Base-by-base conservation (phyloP, 768 basidiomycete species). In the Psilocybe tampanensis region DNA sequence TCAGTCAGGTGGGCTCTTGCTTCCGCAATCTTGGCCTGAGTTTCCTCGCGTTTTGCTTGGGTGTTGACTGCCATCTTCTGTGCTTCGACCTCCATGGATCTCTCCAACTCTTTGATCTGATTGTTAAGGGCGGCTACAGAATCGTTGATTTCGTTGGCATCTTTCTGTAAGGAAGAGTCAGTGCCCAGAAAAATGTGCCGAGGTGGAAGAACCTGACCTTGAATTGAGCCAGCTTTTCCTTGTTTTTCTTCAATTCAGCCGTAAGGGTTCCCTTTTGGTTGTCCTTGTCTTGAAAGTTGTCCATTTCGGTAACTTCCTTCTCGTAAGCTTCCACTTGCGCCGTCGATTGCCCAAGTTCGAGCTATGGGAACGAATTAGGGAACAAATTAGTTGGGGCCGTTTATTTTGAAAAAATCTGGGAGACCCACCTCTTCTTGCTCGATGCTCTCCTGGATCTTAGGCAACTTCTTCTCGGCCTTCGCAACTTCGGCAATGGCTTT, bases 1-100 rank as follows among this genome's bases (percentile, higher is more conserved):
- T 65, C 66, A 0, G 60, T 54, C 17, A 84, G 71, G 3, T 66
- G 70, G 5, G 72, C 68, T 47, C 76, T 79, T 17, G 82, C 80
- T 11, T 68, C 67, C 0, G 80, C 74, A 12, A 92, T 74, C 64
- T 81, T 78, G 19, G 72, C 70, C 44, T 82, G 78, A 3, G 76
- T 76, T 60, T 84, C 81, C 29, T 89, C 83, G 17, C 83, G 85
- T 64, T 86, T 86, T 12, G 74, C 81, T 61, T 89, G 84, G 2
- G 83, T 83, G 59, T 85, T 78, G 5, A 73, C 73, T 57, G 76
- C 85, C 72, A 83, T 76, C 41, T 80, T 83, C 26, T 69, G 72
- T 6, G 77, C 75, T 67, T 90, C 88, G 29, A 74, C 75, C 6
- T 63, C 70, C 44, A 94, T 86, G 49, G 82, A 75, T 17, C 68